These are phyloP conservation scores for Candida loeiensis DNA, from an alignment of 805 yeast species.

Conservation along the genomic window DNA sequence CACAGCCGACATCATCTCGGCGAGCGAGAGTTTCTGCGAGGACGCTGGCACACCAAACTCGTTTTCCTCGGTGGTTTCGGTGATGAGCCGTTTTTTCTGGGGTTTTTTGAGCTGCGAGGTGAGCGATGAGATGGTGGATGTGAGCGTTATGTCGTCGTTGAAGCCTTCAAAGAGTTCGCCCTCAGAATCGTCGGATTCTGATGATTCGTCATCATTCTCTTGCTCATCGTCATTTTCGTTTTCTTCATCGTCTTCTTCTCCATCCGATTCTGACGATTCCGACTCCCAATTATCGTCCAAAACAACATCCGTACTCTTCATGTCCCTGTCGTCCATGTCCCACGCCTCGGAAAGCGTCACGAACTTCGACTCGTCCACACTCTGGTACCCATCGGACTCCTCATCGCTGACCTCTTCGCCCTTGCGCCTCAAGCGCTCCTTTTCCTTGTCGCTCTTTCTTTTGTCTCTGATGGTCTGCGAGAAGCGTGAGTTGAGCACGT, in stretches of 20 bases:
- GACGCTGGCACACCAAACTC: slow-evolving; percentile 65
- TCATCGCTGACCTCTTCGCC: slow-evolving; percentile 27
- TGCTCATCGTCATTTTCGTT: slow-evolving; percentile 31
- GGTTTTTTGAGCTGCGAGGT: slow-evolving; percentile 34
- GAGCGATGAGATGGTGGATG: slow-evolving; percentile 42
- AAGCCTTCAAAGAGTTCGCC: slow-evolving; percentile 23
- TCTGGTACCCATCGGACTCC: slow-evolving; percentile 55
- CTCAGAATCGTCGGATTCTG: background rate
- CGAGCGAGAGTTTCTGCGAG: slow-evolving; percentile 49
- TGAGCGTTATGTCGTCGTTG: slow-evolving; percentile 52
- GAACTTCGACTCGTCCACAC: slow-evolving; percentile 73
- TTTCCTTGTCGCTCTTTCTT: slow-evolving; percentile 33
- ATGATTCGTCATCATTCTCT: slow-evolving; percentile 9
- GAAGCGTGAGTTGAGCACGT: slow-evolving; percentile 58
- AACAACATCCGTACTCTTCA: slow-evolving; percentile 21
- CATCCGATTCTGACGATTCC: slow-evolving; percentile 20
- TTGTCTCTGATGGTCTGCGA: slow-evolving; percentile 67
- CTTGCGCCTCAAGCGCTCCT: slow-evolving; percentile 23
- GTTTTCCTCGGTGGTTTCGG: slow-evolving; percentile 58
- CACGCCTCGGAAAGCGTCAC: slow-evolving; percentile 82
- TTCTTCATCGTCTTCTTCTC: slow-evolving; percentile 20
- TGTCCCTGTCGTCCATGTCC: slow-evolving; percentile 70
- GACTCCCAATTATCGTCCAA: slow-evolving; percentile 27
- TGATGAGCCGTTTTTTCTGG: slow-evolving; percentile 46
- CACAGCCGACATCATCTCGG: slow-evolving; percentile 72